Percentiles rank a stretch among this genome's conserved stretches.
Conservation (phyloP, 371 early-diverging fungal species). For the Mortierella sp. region DNA sequence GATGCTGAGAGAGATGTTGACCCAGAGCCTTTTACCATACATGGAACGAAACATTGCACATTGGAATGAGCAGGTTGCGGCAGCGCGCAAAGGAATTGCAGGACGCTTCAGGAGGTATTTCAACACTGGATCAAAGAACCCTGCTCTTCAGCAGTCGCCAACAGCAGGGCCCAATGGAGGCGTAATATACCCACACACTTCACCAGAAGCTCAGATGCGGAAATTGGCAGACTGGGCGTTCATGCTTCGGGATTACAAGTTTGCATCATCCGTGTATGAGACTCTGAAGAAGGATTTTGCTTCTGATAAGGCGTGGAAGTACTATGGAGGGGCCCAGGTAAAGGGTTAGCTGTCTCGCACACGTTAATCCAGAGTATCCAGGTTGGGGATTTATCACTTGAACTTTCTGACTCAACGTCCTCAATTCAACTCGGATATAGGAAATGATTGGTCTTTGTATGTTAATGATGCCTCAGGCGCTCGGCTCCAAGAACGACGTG, state of each 20-base stretch:
- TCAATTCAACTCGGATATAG: constrained; percentile 29
- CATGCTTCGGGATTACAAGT: constrained; percentile 92
- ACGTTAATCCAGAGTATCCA: background rate
- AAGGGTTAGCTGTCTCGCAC: too few relatives aligned
- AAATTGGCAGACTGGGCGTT: constrained; percentile 95
- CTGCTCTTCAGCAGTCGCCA: constrained; percentile 54
- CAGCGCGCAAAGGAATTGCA: constrained; percentile 87
- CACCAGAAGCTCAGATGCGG: constrained; percentile 92
- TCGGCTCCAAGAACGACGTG: constrained; percentile 71
- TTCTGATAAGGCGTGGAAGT: constrained; percentile 84
- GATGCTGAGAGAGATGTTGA: constrained; percentile 72
- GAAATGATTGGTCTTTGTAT: constrained; percentile 94
- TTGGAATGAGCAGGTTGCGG: constrained; percentile 93
- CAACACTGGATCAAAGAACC: constrained; percentile 62
- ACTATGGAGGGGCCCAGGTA: constrained; percentile 84
- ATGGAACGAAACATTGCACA: constrained; percentile 90
- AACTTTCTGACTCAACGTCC: too few relatives aligned
- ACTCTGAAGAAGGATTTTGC: constrained; percentile 90
- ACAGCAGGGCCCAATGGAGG: constrained; percentile 54
- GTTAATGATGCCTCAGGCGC: constrained; percentile 70
- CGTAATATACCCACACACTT: constrained; percentile 75
- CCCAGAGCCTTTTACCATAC: constrained; percentile 83
- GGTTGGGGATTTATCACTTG: too few relatives aligned
- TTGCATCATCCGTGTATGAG: constrained; percentile 90
- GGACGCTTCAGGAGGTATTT: constrained; percentile 89